Evolutionary conservation across 2,329 filamentous ascomycete species (phyloP).

Genomic region (Colletotrichum abscissum): DNA sequence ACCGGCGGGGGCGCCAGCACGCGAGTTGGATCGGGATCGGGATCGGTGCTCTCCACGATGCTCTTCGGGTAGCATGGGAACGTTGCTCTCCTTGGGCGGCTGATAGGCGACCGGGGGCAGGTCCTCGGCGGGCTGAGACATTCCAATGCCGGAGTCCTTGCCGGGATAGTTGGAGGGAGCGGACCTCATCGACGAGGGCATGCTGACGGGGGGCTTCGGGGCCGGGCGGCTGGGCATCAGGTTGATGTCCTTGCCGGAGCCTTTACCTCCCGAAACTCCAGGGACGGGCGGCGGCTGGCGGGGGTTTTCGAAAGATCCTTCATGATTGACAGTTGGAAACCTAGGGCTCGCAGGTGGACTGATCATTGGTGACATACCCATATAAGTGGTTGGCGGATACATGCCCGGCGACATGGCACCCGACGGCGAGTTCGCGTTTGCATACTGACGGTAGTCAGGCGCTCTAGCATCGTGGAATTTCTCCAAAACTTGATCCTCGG

Average conservation of each 20-base stretch:
- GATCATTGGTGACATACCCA: conserved; percentile 71
- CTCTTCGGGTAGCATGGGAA: conserved; percentile 73
- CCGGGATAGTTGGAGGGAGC: conserved; percentile 66
- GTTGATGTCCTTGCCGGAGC: conserved; percentile 64
- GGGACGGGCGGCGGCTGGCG: conserved; percentile 92
- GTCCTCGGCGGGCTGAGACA: conserved; percentile 70
- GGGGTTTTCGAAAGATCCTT: conserved; percentile 97
- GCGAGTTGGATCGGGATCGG: conserved; percentile 76
- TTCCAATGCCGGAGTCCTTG: conserved; percentile 72
- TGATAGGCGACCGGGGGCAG: conserved; percentile 55
- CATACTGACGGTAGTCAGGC: conserved; percentile 59
- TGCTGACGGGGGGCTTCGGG: conserved; percentile 82
- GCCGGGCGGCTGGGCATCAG: conserved; percentile 86
- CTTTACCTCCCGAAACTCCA: conserved; percentile 58
- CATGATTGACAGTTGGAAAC: conserved; percentile 85
- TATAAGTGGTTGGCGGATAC: conserved; percentile 66
- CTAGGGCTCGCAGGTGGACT: conserved; percentile 87
- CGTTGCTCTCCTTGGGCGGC: conserved; percentile 62
- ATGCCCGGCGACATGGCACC: conserved; percentile 63
- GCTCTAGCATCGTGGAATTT: conserved; percentile 92
- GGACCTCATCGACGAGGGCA: conserved; percentile 61
- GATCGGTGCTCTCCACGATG: conserved; percentile 47
- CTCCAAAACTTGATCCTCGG: conserved; percentile 91
- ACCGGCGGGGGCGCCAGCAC: conserved; percentile 62
- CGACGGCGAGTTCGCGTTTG: conserved; percentile 49